A percentile compares a stretch with the other conserved stretches of the same genome.
Evolutionary conservation across 2,329 filamentous ascomycete genomes (phyloP).

Genomic region (Phaeomoniella chlamydospora): DNA sequence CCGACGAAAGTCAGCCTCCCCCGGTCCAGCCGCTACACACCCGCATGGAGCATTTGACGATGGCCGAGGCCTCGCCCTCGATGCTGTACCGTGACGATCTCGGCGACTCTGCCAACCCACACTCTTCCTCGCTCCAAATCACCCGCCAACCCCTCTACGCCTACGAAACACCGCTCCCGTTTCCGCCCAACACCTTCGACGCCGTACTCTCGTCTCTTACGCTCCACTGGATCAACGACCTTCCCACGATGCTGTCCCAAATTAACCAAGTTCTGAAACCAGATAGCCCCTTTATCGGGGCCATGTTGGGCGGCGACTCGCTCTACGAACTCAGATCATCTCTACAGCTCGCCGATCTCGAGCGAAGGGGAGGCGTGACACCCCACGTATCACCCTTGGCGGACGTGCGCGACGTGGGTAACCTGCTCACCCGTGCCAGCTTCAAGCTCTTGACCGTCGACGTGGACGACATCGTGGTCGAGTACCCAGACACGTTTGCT

Average conservation of each 20-base stretch:
- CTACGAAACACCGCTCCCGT: slow-evolving; percentile 54
- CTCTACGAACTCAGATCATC: slow-evolving; percentile 88
- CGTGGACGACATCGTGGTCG: slow-evolving; percentile 91
- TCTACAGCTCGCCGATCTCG: slow-evolving; percentile 80
- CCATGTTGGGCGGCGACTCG: slow-evolving; percentile 92
- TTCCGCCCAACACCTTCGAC: slow-evolving; percentile 64
- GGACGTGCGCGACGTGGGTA: slow-evolving; percentile 82
- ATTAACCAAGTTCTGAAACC: slow-evolving; percentile 81
- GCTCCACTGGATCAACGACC: slow-evolving; percentile 95
- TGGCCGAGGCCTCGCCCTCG: slow-evolving; percentile 64
- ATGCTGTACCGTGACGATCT: slow-evolving; percentile 66
- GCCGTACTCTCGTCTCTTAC: slow-evolving; percentile 79
- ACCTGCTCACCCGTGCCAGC: slow-evolving; percentile 68
- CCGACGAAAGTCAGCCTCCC: slow-evolving; percentile 18
- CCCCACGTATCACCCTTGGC: slow-evolving; percentile 84
- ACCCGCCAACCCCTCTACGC: slow-evolving; percentile 56
- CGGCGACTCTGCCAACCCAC: slow-evolving; percentile 46
- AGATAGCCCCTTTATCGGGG: slow-evolving; percentile 80
- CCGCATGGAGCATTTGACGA: slow-evolving; percentile 60
- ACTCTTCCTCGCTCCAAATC: slow-evolving; percentile 45
- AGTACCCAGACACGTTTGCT: slow-evolving; percentile 79
- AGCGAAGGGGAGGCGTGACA: slow-evolving; percentile 78
- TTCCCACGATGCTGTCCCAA: slow-evolving; percentile 70
- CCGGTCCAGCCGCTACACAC: slow-evolving; percentile 51
- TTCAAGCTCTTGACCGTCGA: slow-evolving; percentile 96